Conservation (phyloP, 176 grass and related monocot species). For the Triticum turgidum region DNA sequence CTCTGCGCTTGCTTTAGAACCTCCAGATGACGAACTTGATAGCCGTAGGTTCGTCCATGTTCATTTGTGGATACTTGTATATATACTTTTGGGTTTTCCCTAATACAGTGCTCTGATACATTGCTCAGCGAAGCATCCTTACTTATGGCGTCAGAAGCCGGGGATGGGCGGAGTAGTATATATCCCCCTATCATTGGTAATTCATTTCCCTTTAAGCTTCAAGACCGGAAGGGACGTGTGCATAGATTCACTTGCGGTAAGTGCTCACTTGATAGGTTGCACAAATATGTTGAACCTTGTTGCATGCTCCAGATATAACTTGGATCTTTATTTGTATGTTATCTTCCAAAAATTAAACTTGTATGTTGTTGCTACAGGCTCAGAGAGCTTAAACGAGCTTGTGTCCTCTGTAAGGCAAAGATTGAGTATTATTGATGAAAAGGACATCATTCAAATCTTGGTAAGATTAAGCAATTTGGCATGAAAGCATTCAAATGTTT, state of each 20-base stretch:
- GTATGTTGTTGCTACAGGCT: constrained; percentile 41
- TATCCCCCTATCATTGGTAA: constrained; percentile 73
- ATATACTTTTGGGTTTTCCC: neutral
- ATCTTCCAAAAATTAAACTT: neutral
- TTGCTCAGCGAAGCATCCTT: constrained; percentile 72
- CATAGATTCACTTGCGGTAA: constrained; percentile 90
- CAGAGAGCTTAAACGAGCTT: constrained; percentile 69
- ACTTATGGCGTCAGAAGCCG: constrained; percentile 69
- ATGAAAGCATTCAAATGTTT: neutral
- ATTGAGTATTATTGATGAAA: constrained; percentile 53
- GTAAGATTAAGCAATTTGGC: constrained; percentile 43
- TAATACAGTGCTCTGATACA: constrained; percentile 14
- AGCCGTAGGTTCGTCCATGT: constrained; percentile 59
- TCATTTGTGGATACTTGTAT: constrained; percentile 9
- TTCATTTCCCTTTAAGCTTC: constrained; percentile 88
- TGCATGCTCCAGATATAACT: constrained; percentile 7
- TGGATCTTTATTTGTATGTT: constrained; percentile 28
- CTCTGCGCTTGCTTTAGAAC: constrained; percentile 91
- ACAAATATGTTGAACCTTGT: constrained; percentile 14
- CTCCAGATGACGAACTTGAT: constrained; percentile 77
- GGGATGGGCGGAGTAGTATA: constrained; percentile 60
- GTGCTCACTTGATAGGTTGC: constrained; percentile 23
- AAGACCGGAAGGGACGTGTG: constrained; percentile 71
- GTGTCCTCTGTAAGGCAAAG: constrained; percentile 60
- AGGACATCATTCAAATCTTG: constrained; percentile 74